These are phyloP conservation scores for Sarocladiaceae sp. DNA, from an alignment of 2,329 filamentous ascomycete genomes.

Conservation along the genomic window DNA sequence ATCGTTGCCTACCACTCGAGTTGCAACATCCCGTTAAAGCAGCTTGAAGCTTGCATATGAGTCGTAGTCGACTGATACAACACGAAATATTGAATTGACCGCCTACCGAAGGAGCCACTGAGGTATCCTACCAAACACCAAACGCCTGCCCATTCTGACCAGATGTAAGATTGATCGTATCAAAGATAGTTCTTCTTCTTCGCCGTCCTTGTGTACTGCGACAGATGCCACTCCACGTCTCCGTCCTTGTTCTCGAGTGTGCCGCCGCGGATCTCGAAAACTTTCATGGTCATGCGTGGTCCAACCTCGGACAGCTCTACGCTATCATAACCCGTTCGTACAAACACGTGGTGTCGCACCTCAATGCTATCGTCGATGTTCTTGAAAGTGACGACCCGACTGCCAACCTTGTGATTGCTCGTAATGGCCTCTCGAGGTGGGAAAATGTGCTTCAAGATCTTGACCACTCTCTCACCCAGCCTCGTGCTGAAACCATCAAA, in stretches of 20 bases:
- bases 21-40: too few species aligned
- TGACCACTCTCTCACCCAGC: conserved; percentile 77
- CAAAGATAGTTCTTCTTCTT: conserved; percentile 96
- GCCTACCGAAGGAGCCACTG: background rate
- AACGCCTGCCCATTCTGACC: background rate
- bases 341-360: conserved; percentile 78
- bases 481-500: conserved; percentile 89
- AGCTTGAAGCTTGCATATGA: too few species aligned
- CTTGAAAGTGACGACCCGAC: conserved; percentile 86
- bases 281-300: conserved; percentile 93
- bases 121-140: conserved; percentile 9
- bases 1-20: too few species aligned
- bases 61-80: too few species aligned
- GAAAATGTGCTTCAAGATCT: conserved; percentile 91
- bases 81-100: background rate
- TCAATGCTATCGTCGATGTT: conserved; percentile 94
- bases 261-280: conserved; percentile 89
- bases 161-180: background rate
- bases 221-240: conserved; percentile 94
- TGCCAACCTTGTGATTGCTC: conserved; percentile 71
- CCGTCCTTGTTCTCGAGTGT: conserved; percentile 93
- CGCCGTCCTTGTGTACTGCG: conserved; percentile 89
- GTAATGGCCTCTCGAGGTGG: conserved; percentile 78
- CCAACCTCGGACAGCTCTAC: conserved; percentile 88
- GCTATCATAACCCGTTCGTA: conserved; percentile 84